Conservation (phyloP, 805 yeast species). For the Dipodascus geniculatus region DNA sequence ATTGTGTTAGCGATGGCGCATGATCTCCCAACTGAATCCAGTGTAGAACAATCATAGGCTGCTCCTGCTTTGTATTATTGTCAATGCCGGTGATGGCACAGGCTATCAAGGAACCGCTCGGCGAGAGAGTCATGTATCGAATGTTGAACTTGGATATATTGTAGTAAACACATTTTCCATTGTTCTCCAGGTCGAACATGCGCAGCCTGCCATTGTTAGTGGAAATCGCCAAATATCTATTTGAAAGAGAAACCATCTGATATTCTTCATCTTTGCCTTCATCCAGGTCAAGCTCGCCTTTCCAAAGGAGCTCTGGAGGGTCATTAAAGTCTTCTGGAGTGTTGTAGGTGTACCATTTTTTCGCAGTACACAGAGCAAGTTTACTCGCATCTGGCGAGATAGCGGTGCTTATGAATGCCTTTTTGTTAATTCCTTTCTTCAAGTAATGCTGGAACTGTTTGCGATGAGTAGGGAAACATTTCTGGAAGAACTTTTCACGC, state of each 20-base stretch:
- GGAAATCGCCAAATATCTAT: slow-evolving; percentile 48
- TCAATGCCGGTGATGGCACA: slow-evolving; percentile 78
- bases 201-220: slow-evolving; percentile 64
- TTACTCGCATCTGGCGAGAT: slow-evolving; percentile 52
- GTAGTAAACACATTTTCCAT: slow-evolving; percentile 57
- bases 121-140: slow-evolving; percentile 63
- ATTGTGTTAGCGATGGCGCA: slow-evolving; percentile 2
- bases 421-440: slow-evolving; percentile 31
- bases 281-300: slow-evolving; percentile 57
- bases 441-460: slow-evolving; percentile 42
- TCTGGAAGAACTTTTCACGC: slow-evolving; percentile 41
- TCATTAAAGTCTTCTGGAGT: slow-evolving; percentile 34
- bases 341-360: slow-evolving; percentile 64
- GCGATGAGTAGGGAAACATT: slow-evolving; percentile 75
- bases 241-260: slow-evolving; percentile 32
- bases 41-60: slow-evolving; percentile 57
- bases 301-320: slow-evolving; percentile 47
- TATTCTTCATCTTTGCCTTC: background rate
- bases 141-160: slow-evolving; percentile 65
- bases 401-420: slow-evolving; percentile 40
- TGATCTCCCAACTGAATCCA: slow-evolving; percentile 15
- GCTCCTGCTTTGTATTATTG: slow-evolving; percentile 37
- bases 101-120: slow-evolving; percentile 53
- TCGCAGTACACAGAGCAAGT: slow-evolving; percentile 54
- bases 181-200: slow-evolving; percentile 43